Conservation (phyloP, 1,284 basidiomycete species). For the Marasmius tenuissimus region DNA sequence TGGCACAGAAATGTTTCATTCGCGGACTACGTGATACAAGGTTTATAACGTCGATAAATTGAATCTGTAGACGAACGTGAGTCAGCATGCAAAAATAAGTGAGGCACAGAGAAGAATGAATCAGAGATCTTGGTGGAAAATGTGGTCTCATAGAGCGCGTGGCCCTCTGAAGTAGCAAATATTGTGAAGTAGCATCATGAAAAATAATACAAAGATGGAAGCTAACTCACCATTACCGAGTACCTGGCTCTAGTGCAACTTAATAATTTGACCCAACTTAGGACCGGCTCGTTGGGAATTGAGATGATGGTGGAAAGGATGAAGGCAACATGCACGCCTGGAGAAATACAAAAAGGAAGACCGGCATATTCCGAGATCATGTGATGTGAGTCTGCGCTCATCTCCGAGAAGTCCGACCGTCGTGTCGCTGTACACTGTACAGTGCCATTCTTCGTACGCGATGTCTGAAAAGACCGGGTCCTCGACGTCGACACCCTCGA, state of each 20-base stretch:
- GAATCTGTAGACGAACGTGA: no score
- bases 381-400: neutral
- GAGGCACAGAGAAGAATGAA: neutral
- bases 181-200: no score
- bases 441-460: neutral
- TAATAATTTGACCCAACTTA: neutral
- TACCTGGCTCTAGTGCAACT: neutral
- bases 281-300: neutral
- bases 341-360: no score
- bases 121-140: slow-evolving; percentile 15
- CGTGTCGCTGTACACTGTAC: no score
- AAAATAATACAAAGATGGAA: no score
- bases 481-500: neutral
- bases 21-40: no score
- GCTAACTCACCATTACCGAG: neutral
- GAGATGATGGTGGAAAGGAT: no score
- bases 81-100: no score
- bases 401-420: neutral
- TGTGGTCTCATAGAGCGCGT: slow-evolving; percentile 14
- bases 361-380: no score
- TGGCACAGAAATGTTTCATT: no score
- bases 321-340: no score
- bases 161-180: slow-evolving; percentile 16
- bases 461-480: neutral
- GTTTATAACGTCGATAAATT: no score